These are phyloP conservation scores for Aphanomyces astaci DNA, from an alignment of 352 stramenopile species.

Conservation along the genomic window DNA sequence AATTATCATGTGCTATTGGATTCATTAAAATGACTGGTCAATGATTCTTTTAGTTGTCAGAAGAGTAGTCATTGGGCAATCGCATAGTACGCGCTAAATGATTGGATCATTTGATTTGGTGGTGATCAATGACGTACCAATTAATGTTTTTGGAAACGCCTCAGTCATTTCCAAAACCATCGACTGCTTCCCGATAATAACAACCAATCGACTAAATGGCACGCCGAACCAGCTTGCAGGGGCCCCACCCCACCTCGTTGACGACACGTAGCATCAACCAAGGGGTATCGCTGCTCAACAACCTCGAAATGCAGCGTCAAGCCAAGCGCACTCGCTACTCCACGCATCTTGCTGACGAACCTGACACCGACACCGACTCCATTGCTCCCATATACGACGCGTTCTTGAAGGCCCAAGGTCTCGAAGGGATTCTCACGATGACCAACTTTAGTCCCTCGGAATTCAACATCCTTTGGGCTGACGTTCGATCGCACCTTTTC, in stretches of 20 bases:
- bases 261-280: neutral
- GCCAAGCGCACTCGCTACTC: neutral
- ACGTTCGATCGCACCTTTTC: neutral
- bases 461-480: conserved; percentile 2
- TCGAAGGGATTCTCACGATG: neutral
- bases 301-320: neutral
- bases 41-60: no score
- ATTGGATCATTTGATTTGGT: no score
- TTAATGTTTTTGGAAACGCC: no score
- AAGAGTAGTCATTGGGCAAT: no score
- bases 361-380: neutral
- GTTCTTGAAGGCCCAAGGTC: neutral
- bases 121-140: no score
- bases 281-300: neutral
- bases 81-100: no score
- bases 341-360: neutral
- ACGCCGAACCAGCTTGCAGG: neutral
- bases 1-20: no score
- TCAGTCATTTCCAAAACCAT: no score
- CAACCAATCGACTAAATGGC: neutral
- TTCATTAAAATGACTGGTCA: no score
- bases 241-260: neutral
- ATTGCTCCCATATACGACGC: neutral
- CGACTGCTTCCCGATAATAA: no score
- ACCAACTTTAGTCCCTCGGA: conserved; percentile 11